phyloP scores from a whole-genome alignment of 2,329 filamentous ascomycete species.

The Cladobotryum mycophilum region DNA sequence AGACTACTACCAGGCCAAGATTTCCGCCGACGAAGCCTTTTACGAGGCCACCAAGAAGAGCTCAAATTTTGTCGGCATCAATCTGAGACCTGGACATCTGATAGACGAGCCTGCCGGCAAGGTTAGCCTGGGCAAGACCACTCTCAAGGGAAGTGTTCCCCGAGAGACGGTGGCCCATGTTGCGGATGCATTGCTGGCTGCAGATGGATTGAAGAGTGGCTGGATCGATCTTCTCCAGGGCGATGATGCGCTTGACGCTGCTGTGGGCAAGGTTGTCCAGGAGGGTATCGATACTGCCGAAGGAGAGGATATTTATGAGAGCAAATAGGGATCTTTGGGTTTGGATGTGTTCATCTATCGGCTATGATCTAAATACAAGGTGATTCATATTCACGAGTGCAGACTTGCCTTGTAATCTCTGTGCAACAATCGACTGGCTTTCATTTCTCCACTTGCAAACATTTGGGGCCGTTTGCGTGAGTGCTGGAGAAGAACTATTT shows the following conservation, averaged over 20 bases:
- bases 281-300: conserved; percentile 47
- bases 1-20: conserved; percentile 54
- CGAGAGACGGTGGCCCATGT: conserved; percentile 56
- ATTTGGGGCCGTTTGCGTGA: too few relatives aligned
- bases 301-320: conserved; percentile 39
- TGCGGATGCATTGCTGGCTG: conserved; percentile 49
- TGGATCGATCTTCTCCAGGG: conserved; percentile 54
- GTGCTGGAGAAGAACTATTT: too few relatives aligned
- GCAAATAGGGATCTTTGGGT: conserved; percentile 6
- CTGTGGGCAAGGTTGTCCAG: conserved; percentile 42
- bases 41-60: conserved; percentile 41
- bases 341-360: too few relatives aligned
- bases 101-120: conserved; percentile 43
- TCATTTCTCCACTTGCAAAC: too few relatives aligned
- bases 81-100: conserved; percentile 47
- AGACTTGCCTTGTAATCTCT: too few relatives aligned
- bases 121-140: conserved; percentile 42
- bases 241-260: conserved; percentile 40
- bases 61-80: conserved; percentile 41
- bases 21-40: conserved; percentile 52
- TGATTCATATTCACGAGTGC: too few relatives aligned
- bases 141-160: conserved; percentile 36
- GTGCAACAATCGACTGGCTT: too few relatives aligned
- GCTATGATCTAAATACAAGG: too few relatives aligned
- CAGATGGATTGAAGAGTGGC: conserved; percentile 37